Base-by-base conservation (phyloP, 257 asterid genomes). In the Penstemon barbatus region DNA sequence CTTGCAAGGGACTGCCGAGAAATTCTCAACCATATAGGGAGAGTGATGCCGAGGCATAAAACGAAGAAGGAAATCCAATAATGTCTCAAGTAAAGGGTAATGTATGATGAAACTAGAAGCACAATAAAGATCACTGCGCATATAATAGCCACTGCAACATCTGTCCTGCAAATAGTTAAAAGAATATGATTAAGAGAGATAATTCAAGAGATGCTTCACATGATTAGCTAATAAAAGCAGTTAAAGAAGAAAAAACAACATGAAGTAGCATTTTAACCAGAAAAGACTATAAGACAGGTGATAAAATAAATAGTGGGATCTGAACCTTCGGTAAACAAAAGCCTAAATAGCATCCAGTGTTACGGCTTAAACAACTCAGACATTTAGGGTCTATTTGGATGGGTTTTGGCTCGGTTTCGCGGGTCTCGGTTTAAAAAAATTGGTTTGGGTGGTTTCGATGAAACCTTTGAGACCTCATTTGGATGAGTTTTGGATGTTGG, bases 131-230 rank as follows among this genome's bases (percentile, higher is more conserved):
- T 76, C 56, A 77, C 54, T 46, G 84, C 84, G 64, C 79, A 88
- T 49, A 75, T 64, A 61, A 84, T 41, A 71, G 93, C 89, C 57
- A 79, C 81, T n/a, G 82, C 82, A 57, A 84, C 91, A 78, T 88
- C 93, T 61, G 55, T 71, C 96, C 96, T 88, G 90, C 71, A 76
- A 37, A 55, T 68, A 63, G 60, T 3, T 11, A 56, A 54, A 49
- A 66, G 12, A 67, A 48, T 37, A 71, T n/a, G 18, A 43, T 15
- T 41, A 52, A 15, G 50, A 42, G 60, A 50, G 11, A 70, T 37
- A 6, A 59, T 19, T 53, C 45, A 58, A 50, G 69, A 49, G 65
- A 65, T 40, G 54, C 11, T 56, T 25, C 33, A 25, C 33, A 25
- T 25, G 57, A 8, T 25, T 25, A 25, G 33, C 33, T 25, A 25